Evolutionary conservation across 129 eudicot species (phyloP).

Genomic region (Flaveria sonorensis): DNA sequence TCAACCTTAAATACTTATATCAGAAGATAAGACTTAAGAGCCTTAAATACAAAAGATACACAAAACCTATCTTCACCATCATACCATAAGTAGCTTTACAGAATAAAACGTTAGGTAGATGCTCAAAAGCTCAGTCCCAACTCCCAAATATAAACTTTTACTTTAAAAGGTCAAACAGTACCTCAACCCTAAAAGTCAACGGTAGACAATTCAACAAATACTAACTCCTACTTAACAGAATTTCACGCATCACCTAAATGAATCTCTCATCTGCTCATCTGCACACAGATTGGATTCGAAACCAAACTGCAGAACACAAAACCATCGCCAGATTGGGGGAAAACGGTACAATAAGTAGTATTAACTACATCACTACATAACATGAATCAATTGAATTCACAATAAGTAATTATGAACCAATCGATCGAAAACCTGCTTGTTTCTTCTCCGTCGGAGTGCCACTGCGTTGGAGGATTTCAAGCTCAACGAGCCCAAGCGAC

Average conservation of each 20-base stretch:
- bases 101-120: not conserved
- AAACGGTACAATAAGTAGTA: not conserved
- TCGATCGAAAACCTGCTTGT: constrained; percentile 63
- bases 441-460: constrained; percentile 77
- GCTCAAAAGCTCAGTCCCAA: not conserved
- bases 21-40: not conserved
- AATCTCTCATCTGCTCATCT: not conserved
- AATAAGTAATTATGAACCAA: not conserved
- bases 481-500: constrained; percentile 95
- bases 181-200: constrained; percentile 17
- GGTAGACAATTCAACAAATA: too few relatives aligned
- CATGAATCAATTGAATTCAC: too few relatives aligned
- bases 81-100: constrained; percentile 17
- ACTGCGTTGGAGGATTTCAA: constrained; percentile 89
- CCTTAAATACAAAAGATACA: not conserved
- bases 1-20: not conserved
- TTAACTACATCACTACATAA: too few relatives aligned
- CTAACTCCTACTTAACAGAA: not conserved
- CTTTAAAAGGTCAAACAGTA: not conserved
- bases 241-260: not conserved
- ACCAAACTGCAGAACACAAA: not conserved
- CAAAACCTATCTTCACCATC: not conserved
- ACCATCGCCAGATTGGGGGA: not conserved
- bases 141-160: not conserved
- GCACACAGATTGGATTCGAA: not conserved